These are phyloP conservation scores for Saturnispora saitoi DNA, from an alignment of 805 yeast species.

Conservation along the genomic window DNA sequence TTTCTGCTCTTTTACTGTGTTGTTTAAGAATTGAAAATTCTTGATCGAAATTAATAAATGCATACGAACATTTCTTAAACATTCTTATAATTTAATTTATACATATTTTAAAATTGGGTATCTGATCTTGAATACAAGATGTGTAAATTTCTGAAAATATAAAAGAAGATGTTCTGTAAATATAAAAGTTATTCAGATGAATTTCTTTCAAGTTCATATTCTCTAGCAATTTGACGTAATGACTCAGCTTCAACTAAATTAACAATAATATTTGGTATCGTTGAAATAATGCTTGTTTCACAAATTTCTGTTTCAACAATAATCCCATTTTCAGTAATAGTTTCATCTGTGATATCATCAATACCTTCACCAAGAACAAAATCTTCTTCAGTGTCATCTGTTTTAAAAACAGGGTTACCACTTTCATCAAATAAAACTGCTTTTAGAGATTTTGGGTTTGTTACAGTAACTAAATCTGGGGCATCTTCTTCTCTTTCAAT, in stretches of 20 bases:
- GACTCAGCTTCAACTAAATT: constrained; percentile 25
- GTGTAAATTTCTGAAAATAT: neutral
- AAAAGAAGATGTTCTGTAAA: neutral
- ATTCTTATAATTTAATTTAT: neutral
- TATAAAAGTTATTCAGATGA: neutral
- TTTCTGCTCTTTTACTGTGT: neutral
- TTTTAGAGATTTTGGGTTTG: constrained; percentile 23
- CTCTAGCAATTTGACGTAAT: constrained; percentile 14
- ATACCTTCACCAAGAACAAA: constrained; percentile 10
- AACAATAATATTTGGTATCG: constrained; percentile 23
- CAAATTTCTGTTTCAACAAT: neutral
- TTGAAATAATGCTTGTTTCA: neutral
- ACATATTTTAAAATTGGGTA: neutral
- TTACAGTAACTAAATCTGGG: constrained; percentile 23
- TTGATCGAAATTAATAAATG: too few species aligned
- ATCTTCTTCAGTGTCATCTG: constrained; percentile 2
- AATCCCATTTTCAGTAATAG: neutral
- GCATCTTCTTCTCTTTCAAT: constrained; percentile 26
- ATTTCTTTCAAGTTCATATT: neutral
- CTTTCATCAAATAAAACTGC: constrained; percentile 9
- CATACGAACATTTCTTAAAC: too few species aligned
- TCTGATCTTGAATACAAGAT: neutral
- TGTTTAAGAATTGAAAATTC: constrained; percentile 1
- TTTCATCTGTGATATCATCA: constrained; percentile 4
- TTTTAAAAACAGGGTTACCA: constrained; percentile 5